phyloP scores from a whole-genome alignment of 2,329 filamentous ascomycete genomes.

The Aspergillus sp. region DNA sequence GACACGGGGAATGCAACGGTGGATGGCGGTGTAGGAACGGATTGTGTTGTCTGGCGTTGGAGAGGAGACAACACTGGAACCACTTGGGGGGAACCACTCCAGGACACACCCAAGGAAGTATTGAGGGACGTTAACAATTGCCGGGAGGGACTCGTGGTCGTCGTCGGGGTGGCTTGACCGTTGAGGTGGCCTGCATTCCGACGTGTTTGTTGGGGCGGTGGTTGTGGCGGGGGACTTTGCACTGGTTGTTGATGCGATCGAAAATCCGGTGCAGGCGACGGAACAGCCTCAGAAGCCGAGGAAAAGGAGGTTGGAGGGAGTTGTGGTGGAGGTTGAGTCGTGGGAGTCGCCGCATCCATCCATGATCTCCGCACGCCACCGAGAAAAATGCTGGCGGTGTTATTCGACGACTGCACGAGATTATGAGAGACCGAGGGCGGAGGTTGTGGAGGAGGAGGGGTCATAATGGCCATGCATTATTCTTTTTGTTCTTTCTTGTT shows the following conservation, averaged over 20 bases:
- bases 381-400: conserved; percentile 41
- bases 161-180: neutral
- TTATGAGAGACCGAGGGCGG: conserved; percentile 8
- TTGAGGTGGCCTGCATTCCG: conserved; percentile 35
- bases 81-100: neutral
- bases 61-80: neutral
- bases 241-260: conserved; percentile 9
- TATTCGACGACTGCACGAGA: conserved; percentile 33
- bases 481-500: neutral
- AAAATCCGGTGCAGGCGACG: neutral
- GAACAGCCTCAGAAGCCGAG: neutral
- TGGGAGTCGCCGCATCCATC: conserved; percentile 27
- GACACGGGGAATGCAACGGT: no score
- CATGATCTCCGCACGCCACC: conserved; percentile 38
- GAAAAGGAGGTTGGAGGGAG: neutral
- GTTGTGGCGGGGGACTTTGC: conserved; percentile 15
- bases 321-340: neutral
- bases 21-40: no score
- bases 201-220: neutral
- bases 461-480: conserved; percentile 12
- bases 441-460: conserved; percentile 9
- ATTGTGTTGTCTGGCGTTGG: no score
- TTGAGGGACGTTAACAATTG: neutral
- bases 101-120: neutral
- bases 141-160: neutral